phyloP scores from a whole-genome alignment of 2,329 filamentous ascomycete species.

The Sphaerulina vaccinii region DNA sequence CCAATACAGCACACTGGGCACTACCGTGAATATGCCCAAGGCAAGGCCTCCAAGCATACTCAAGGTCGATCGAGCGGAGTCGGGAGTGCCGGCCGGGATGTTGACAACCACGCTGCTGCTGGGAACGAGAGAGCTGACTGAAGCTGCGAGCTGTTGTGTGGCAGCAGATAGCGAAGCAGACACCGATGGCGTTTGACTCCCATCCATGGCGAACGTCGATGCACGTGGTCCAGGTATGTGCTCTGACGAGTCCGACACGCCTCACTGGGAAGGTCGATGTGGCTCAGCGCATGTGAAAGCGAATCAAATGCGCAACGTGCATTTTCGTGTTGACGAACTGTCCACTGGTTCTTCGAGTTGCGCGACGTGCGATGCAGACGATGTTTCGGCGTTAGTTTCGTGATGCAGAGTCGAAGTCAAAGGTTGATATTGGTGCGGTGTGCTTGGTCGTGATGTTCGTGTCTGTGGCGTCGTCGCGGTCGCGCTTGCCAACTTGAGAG shows the following conservation, averaged over 20 bases:
- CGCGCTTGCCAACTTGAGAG: too few relatives aligned
- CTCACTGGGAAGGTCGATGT: slow-evolving; percentile 7
- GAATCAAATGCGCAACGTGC: too few relatives aligned
- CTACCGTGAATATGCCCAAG: slow-evolving; percentile 41
- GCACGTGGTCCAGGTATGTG: slow-evolving; percentile 9
- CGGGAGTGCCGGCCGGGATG: slow-evolving; percentile 20
- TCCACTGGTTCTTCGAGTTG: too few relatives aligned
- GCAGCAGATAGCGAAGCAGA: slow-evolving; percentile 7
- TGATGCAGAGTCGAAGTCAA: not conserved
- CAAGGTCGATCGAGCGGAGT: slow-evolving; percentile 24
- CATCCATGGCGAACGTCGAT: slow-evolving; percentile 6
- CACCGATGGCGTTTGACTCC: slow-evolving; percentile 2
- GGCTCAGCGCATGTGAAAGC: slow-evolving; percentile 4
- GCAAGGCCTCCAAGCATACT: slow-evolving; percentile 37
- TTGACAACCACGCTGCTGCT: slow-evolving; percentile 16
- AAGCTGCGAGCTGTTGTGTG: slow-evolving; percentile 9
- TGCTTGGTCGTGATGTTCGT: too few relatives aligned
- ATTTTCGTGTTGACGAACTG: too few relatives aligned
- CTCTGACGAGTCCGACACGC: slow-evolving; percentile 8
- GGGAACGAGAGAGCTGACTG: slow-evolving; percentile 5
- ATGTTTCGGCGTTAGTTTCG: not conserved
- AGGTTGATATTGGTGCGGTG: too few relatives aligned
- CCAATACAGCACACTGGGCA: slow-evolving; percentile 69
- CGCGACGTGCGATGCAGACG: too few relatives aligned
- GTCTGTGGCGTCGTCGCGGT: too few relatives aligned